These are phyloP conservation scores for Phellopilus nigrolimitatus DNA, from an alignment of 1,284 basidiomycete genomes.

Conservation along the genomic window DNA sequence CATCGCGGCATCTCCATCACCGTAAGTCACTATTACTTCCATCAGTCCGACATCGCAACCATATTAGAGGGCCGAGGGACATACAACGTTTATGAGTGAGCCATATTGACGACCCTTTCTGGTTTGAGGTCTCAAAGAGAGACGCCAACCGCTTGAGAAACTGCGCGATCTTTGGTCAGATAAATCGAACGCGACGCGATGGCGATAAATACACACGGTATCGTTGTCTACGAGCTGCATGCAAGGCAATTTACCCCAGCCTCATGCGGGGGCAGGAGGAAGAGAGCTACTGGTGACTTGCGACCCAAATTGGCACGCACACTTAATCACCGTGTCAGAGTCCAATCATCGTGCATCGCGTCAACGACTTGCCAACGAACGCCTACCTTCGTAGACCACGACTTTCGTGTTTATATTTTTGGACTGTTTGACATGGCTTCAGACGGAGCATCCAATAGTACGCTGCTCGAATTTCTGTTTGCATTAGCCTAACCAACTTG, in stretches of 20 bases:
- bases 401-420: too few species aligned
- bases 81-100: conserved; percentile 88
- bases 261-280: not conserved
- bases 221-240: conserved; percentile 59
- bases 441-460: conserved; percentile 19
- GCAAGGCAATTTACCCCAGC: conserved; percentile 11
- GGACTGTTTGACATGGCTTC: conserved; percentile 2
- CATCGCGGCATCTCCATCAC: conserved; percentile 61
- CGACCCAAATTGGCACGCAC: not conserved
- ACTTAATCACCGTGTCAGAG: not conserved
- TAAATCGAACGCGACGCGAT: not conserved
- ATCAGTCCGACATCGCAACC: conserved; percentile 3
- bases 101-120: conserved; percentile 74
- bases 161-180: conserved; percentile 33
- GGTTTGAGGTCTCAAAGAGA: conserved; percentile 64
- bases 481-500: not conserved
- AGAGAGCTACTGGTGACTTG: conserved; percentile 3
- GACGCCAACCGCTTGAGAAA: conserved; percentile 59
- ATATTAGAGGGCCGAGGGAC: conserved; percentile 29
- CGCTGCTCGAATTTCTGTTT: too few species aligned
- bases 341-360: too few species aligned
- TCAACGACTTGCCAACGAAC: too few species aligned
- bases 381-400: not conserved
- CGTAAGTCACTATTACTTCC: conserved; percentile 33
- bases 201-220: conserved; percentile 40